Evolutionary conservation across 2,329 filamentous ascomycete species (phyloP).

Genomic region (Talaromyces funiculosus): DNA sequence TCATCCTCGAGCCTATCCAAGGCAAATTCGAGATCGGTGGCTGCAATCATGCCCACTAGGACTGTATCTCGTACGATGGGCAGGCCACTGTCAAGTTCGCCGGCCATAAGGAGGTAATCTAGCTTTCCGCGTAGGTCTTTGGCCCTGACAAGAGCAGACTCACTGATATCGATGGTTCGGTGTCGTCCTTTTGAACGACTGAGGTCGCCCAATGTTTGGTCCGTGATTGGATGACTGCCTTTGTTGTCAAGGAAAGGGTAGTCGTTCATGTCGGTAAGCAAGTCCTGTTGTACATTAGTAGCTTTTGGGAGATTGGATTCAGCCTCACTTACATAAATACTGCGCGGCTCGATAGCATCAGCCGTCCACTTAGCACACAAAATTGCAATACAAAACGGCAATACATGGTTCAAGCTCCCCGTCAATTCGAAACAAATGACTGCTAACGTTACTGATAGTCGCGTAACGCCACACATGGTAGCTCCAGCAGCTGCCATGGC

Average conservation of each 20-base stretch:
- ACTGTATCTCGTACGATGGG: slow-evolving; percentile 75
- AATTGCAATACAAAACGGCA: slow-evolving; percentile 88
- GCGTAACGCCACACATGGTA: slow-evolving; percentile 96
- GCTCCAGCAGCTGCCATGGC: slow-evolving; percentile 90
- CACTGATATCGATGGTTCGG: slow-evolving; percentile 81
- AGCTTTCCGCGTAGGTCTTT: slow-evolving; percentile 72
- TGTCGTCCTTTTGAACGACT: slow-evolving; percentile 68
- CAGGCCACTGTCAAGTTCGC: slow-evolving; percentile 86
- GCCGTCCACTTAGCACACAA: slow-evolving; percentile 98
- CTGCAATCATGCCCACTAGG: slow-evolving; percentile 85
- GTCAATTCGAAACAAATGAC: slow-evolving; percentile 96
- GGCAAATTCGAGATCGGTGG: slow-evolving; percentile 87
- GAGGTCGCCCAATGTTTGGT: slow-evolving; percentile 80
- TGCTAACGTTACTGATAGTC: slow-evolving; percentile 84
- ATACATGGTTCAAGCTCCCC: slow-evolving; percentile 86
- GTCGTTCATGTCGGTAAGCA: slow-evolving; percentile 92
- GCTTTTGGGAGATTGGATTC: no score
- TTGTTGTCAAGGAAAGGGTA: slow-evolving; percentile 98
- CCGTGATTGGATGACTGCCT: slow-evolving; percentile 75
- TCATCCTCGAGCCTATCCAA: slow-evolving; percentile 79
- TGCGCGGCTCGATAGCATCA: slow-evolving; percentile 86
- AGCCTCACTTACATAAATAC: slow-evolving; percentile 68
- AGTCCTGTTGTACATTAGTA: slow-evolving; percentile 53
- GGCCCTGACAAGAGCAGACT: slow-evolving; percentile 73
- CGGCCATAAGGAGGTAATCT: slow-evolving; percentile 72